Percentiles rank a stretch among this genome's conserved stretches.
phyloP scores from a whole-genome alignment of 495 filamentous ascomycete genomes.

The Jackrogersella multiformis region DNA sequence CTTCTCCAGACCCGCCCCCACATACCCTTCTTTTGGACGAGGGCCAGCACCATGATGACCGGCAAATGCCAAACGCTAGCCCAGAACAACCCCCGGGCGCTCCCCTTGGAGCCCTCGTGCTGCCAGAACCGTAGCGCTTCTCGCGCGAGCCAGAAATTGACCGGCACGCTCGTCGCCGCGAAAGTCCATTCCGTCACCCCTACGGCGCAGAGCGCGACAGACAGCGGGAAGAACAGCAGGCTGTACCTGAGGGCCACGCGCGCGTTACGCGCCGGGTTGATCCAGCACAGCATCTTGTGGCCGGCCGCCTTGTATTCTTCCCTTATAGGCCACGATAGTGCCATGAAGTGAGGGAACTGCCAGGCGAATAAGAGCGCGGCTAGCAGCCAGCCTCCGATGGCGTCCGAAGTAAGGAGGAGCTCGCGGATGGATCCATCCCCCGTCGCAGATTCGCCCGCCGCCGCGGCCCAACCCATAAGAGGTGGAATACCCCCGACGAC shows the following conservation, averaged over 20 bases:
- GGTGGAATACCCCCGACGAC: constrained; percentile 93
- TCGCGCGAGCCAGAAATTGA: constrained; percentile 86
- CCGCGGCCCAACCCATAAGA: constrained; percentile 97
- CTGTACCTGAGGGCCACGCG: constrained; percentile 89
- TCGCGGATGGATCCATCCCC: constrained; percentile 77
- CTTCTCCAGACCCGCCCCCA: constrained; percentile 85
- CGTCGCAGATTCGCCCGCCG: constrained; percentile 85
- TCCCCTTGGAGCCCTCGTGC: constrained; percentile 78
- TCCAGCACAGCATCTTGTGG: constrained; percentile 90
- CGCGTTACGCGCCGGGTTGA: constrained; percentile 82
- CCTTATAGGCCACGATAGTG: constrained; percentile 83
- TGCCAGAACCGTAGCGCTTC: constrained; percentile 87
- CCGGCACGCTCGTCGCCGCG: constrained; percentile 77
- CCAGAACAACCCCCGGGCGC: constrained; percentile 90
- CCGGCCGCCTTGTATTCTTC: constrained; percentile 91
- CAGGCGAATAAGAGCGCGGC: constrained; percentile 88
- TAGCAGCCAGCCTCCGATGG: constrained; percentile 88
- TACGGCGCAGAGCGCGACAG: constrained; percentile 78
- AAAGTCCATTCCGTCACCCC: constrained; percentile 92
- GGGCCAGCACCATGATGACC: constrained; percentile 86
- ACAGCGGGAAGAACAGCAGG: constrained; percentile 88
- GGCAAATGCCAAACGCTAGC: constrained; percentile 97
- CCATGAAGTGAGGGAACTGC: constrained; percentile 99
- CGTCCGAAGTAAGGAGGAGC: constrained; percentile 67
- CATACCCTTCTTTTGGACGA: constrained; percentile 93